Conservation (phyloP, 331 rosid genomes). For the Quercus phellos region DNA sequence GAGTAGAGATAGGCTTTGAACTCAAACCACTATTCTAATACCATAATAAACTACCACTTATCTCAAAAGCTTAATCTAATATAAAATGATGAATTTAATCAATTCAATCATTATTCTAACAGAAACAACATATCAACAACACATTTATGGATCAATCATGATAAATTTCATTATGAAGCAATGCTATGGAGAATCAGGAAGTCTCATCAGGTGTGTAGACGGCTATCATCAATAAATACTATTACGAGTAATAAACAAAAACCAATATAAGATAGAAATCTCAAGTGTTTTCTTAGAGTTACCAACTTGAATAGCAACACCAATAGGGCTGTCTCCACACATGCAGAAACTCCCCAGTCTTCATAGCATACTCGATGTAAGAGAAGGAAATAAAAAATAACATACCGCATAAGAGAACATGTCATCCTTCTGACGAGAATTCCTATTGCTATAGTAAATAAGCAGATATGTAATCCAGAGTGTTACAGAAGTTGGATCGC, state of each 20-base stretch:
- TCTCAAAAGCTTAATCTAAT: too few relatives aligned
- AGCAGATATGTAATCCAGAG: constrained; percentile 80
- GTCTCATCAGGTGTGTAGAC: neutral
- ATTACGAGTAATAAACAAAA: constrained; percentile 13
- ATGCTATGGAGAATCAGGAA: neutral
- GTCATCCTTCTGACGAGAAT: constrained; percentile 75
- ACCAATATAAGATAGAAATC: neutral
- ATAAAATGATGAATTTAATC: too few relatives aligned
- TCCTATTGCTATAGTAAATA: constrained; percentile 60
- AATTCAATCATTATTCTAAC: too few relatives aligned
- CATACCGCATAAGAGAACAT: constrained; percentile 90
- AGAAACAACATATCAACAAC: neutral
- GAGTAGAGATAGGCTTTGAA: too few relatives aligned
- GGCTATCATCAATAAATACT: constrained; percentile 5
- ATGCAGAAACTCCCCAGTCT: constrained; percentile 9
- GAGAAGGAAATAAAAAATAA: constrained; percentile 31
- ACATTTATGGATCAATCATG: neutral
- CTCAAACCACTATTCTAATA: too few relatives aligned
- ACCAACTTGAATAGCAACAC: constrained; percentile 14
- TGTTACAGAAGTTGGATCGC: constrained; percentile 55
- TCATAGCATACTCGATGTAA: constrained; percentile 11
- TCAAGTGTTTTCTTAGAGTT: constrained; percentile 9
- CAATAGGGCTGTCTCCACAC: constrained; percentile 3
- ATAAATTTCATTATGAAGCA: neutral
- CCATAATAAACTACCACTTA: too few relatives aligned